phyloP scores from a whole-genome alignment of 208 protist genomes.

The Leishmania martiniquensis region DNA sequence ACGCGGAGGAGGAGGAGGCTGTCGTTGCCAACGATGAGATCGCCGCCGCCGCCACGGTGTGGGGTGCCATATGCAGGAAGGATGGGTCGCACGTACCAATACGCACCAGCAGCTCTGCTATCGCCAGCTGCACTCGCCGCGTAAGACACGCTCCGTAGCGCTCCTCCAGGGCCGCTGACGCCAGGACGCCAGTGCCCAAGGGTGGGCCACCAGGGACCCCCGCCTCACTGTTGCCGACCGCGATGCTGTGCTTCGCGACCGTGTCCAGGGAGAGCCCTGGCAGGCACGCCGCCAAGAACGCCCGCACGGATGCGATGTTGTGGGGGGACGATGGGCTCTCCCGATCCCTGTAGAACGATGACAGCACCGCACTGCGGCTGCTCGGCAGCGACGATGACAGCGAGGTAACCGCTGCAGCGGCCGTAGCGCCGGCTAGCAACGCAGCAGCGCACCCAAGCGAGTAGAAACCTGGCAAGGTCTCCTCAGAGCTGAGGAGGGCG shows the following conservation, averaged over 20 bases:
- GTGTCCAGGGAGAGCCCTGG: constrained; percentile 20
- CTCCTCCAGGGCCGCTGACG: constrained; percentile 36
- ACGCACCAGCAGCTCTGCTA: constrained; percentile 63
- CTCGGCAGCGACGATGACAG: not conserved
- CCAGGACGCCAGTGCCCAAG: constrained; percentile 33
- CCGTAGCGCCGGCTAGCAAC: not conserved
- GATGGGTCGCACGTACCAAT: constrained; percentile 50
- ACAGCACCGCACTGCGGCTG: not conserved
- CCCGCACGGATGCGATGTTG: constrained; percentile 29
- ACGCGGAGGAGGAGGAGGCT: not conserved
- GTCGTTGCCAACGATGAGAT: not conserved
- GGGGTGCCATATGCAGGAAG: constrained; percentile 21
- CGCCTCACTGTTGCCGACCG: not conserved
- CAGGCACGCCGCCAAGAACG: constrained; percentile 31
- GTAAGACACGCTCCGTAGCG: constrained; percentile 56
- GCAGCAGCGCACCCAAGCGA: constrained; percentile 27
- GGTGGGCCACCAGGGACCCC: not conserved
- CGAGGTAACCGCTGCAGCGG: not conserved
- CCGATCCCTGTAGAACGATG: constrained; percentile 24
- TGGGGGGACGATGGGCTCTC: constrained; percentile 27
- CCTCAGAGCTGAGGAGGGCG: constrained; percentile 14
- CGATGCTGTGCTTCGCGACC: constrained; percentile 3
- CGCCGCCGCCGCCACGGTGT: constrained; percentile 30
- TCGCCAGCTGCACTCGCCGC: constrained; percentile 51
- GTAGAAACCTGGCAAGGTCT: constrained; percentile 22